Conservation (phyloP, 129 eudicot species). For the Arctium lappa region DNA sequence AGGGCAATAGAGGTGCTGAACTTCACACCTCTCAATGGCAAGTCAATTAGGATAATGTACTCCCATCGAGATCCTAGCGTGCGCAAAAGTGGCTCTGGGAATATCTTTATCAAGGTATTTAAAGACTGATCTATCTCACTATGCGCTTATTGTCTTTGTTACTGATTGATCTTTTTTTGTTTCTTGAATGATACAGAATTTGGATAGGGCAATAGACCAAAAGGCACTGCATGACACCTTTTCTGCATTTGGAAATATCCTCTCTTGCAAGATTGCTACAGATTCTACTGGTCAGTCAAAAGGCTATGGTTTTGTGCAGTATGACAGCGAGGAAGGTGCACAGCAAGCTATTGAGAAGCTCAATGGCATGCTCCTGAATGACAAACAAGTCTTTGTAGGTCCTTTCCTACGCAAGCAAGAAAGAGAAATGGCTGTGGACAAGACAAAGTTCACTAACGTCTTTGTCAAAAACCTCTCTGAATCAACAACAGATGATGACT, state of each 20-base stretch:
- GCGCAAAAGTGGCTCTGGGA: slow-evolving; percentile 80
- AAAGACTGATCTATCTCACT: neutral
- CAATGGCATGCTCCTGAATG: slow-evolving; percentile 81
- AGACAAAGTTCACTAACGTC: slow-evolving; percentile 69
- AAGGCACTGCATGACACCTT: slow-evolving; percentile 86
- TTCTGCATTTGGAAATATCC: slow-evolving; percentile 71
- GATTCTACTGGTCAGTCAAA: slow-evolving; percentile 74
- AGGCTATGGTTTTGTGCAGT: slow-evolving; percentile 97
- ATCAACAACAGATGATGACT: slow-evolving; percentile 75
- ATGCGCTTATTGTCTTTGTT: neutral
- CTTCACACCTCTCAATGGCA: slow-evolving; percentile 82
- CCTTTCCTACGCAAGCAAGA: slow-evolving; percentile 84
- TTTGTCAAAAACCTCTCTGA: slow-evolving; percentile 82
- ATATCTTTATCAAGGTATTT: slow-evolving; percentile 80
- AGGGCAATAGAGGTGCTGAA: slow-evolving; percentile 78
- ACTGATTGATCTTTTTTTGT: neutral
- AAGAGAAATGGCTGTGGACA: slow-evolving; percentile 67
- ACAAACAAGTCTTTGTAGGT: slow-evolving; percentile 89
- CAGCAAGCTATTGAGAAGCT: slow-evolving; percentile 87
- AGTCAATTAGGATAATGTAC: slow-evolving; percentile 82
- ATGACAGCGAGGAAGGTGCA: slow-evolving; percentile 75
- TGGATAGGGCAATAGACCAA: slow-evolving; percentile 90
- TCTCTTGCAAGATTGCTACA: slow-evolving; percentile 92
- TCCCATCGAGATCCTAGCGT: slow-evolving; percentile 83
- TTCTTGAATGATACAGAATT: slow-evolving; percentile 41